Percentiles rank a stretch among this genome's conserved stretches.
Evolutionary conservation across 305 asterid genomes (phyloP).

Genomic region (Solanum chacoense): DNA sequence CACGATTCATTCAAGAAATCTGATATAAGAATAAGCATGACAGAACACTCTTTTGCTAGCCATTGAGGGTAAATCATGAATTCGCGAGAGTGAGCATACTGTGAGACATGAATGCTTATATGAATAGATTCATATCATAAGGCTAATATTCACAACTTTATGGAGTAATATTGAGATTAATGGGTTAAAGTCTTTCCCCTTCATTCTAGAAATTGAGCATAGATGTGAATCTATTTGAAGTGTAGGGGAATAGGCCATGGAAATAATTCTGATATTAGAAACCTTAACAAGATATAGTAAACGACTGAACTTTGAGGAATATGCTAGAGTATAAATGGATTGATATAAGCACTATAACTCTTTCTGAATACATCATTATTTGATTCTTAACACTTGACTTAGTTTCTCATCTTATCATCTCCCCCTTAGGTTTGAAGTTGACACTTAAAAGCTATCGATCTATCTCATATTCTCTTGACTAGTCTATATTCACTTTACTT

Average conservation of each 20-base stretch:
- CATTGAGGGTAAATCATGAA: not conserved
- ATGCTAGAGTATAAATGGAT: not conserved
- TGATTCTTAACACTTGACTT: not conserved
- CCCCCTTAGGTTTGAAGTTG: not conserved
- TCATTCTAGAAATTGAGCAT: not conserved
- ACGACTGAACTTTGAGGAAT: not conserved
- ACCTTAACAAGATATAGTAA: not conserved
- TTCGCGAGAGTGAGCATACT: not conserved
- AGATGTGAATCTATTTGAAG: no score
- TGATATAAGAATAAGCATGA: not conserved
- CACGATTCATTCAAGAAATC: not conserved
- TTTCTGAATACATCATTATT: not conserved
- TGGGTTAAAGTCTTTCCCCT: not conserved
- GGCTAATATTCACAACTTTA: not conserved
- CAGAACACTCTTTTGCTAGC: not conserved
- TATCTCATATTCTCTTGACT: not conserved
- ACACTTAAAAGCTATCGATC: not conserved
- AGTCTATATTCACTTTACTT: no score
- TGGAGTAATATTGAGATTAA: not conserved
- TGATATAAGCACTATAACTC: not conserved
- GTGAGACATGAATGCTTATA: not conserved
- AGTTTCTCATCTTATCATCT: not conserved
- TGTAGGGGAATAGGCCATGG: not conserved
- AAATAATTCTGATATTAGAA: no score
- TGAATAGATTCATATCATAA: not conserved